Conservation (phyloP, 2,329 filamentous ascomycete genomes). For the Calonectria pteridis region DNA sequence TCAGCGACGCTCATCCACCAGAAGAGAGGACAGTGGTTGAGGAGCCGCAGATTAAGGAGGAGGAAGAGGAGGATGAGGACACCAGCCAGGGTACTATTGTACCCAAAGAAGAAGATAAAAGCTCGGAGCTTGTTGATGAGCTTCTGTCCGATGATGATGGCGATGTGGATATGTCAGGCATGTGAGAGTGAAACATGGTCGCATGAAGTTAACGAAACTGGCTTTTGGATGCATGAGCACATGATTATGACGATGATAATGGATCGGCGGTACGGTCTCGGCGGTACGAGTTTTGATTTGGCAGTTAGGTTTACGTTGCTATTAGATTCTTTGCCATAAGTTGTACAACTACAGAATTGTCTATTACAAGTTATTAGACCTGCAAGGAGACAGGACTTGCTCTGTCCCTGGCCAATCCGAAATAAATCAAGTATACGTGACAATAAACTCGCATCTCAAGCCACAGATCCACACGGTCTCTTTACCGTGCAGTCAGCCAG, state of each 20-base stretch:
- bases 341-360: constrained; percentile 24
- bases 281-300: constrained; percentile 29
- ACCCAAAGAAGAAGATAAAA: constrained; percentile 47
- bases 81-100: constrained; percentile 51
- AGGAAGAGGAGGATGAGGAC: constrained; percentile 58
- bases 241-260: constrained; percentile 31
- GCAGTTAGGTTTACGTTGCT: constrained; percentile 30
- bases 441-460: background rate
- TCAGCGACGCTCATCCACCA: constrained; percentile 43
- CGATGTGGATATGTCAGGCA: constrained; percentile 50
- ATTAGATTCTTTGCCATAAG: constrained; percentile 26
- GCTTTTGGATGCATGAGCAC: constrained; percentile 24
- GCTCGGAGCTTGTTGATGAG: constrained; percentile 55
- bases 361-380: background rate
- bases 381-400: background rate
- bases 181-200: constrained; percentile 33
- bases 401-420: background rate
- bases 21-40: constrained; percentile 56
- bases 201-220: constrained; percentile 33
- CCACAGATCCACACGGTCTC: background rate
- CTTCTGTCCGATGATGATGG: constrained; percentile 57
- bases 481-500: constrained; percentile 57
- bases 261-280: constrained; percentile 20
- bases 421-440: constrained; percentile 2
- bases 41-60: constrained; percentile 62